Base-by-base conservation (phyloP, 2,329 filamentous ascomycete genomes). In the Tolypocladium inflatum region DNA sequence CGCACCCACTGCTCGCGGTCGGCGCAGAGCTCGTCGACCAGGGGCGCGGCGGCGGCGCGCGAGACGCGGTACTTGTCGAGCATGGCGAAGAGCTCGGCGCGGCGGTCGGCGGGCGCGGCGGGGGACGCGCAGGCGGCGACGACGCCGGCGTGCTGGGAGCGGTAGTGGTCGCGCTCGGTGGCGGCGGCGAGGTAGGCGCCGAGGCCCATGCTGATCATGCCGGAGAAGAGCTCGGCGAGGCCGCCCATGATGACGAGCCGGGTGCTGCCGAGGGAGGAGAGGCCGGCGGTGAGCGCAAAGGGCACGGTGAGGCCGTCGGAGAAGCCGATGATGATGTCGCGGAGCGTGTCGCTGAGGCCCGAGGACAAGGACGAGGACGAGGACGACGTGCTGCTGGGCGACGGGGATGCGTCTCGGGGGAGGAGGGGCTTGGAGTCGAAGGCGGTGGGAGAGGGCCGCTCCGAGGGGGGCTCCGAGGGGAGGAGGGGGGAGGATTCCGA, bases 221-320 rank as follows among this genome's bases (percentile, higher is more conserved):
- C 88, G 0, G 86, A 86, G 67, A 89, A 87, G 54, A 91, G 79
- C 74, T 91, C 88, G 5, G 88, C 88, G 37, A 90, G 76, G 8
- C 88, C 88, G 55, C 86, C 88, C 62, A 88, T 83, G 59, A 93
- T 83, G 62, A 88, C 85, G 4, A 87, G 80, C 54, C 78, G 80
- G 38, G 84, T 85, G 67, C 83, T 78, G n/a, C 85, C 85, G 52
- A 88, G 75, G 55, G 80, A 80, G 2, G 83, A 86, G 2, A 92
- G 77, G 17, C 89, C 89, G 0, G 89, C 89, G 0, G 87, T 91
- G 42, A 92, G 76, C 19, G 89, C 89, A 64, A 92, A 92, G 0
- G 89, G 89, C 0, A 92, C 89, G 0, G 89, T 92, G 64, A 92
- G 78, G 19, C 89, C 89, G 67, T 92, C 89, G 0, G 88, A 86